Base-by-base conservation (phyloP, 106 monocot species). In the Allium sativum region DNA sequence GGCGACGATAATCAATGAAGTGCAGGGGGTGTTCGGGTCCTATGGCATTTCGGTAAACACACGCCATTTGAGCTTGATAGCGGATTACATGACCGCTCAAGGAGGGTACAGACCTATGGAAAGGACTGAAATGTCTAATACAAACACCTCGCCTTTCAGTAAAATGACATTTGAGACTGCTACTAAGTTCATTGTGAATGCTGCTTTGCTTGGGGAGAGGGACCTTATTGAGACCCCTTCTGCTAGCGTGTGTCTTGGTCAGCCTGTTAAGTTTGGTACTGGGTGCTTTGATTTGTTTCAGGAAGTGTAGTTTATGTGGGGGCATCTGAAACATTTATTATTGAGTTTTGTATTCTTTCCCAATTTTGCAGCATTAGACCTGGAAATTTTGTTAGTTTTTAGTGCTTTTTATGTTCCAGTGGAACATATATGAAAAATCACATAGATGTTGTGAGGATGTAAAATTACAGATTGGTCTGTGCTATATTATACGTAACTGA, bases 81-180 rank as follows among this genome's bases (percentile, higher is more conserved):
- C 88, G 4, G 92, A 98, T 73, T 85, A 82, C 70, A 98, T 98
- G 98, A 85, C 85, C 6, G 70, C 58, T 44, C 57, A 85, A 42
- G 98, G 98, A 19, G 82, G 79, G 0, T 92, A 85, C 65, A 72
- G 98, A 16, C 72, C 98, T 0, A 73, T 98, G 88, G 92, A 81
- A 52, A 68, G 98, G 55, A 40, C 76, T 6, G 98, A 82, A 8
- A 85, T 88, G 72, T 68, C 70, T 0, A 45, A 53, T 42, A 78
- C 44, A 40, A 67, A 59, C 52, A 92, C 92, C 3, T 92, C 92
- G 4, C 92, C 98, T 44, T 98, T 98, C 55, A 55, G 78, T 47
- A 92, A 82, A 68, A 91, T 98, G 75, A 88, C 98, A 0, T 98
- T 88, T 50, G 98, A 98, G 73, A 92, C 82, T 0, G 98, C 98